phyloP scores from a whole-genome alignment of 805 yeast genomes.

The Sungouiozyma intestinalis region DNA sequence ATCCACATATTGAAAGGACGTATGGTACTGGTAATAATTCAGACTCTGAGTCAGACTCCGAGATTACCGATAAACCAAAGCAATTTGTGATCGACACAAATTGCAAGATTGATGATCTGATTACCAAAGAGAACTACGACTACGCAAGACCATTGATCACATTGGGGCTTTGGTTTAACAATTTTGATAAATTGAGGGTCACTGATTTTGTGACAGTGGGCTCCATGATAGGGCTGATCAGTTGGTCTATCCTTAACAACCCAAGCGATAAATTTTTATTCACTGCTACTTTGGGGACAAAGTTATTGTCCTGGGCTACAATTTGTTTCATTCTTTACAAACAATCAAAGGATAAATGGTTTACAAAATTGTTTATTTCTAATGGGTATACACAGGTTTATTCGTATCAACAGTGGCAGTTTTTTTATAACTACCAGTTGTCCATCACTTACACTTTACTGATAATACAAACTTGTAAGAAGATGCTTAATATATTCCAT shows the following conservation, averaged over 20 bases:
- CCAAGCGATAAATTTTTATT: slow-evolving; percentile 26
- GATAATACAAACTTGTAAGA: slow-evolving; percentile 29
- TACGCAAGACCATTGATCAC: slow-evolving; percentile 48
- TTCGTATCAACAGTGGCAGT: slow-evolving; percentile 66
- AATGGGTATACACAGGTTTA: slow-evolving; percentile 54
- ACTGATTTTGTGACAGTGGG: slow-evolving; percentile 46
- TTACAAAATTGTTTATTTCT: slow-evolving; percentile 55
- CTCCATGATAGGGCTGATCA: slow-evolving; percentile 34
- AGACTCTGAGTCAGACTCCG: slow-evolving; percentile 29
- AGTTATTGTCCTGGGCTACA: slow-evolving; percentile 40
- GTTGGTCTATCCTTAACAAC: slow-evolving; percentile 23
- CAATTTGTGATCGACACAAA: not conserved
- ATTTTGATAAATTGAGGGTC: slow-evolving; percentile 55
- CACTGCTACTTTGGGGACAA: slow-evolving; percentile 35
- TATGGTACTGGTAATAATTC: slow-evolving; percentile 39
- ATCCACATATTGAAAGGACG: slow-evolving; percentile 78
- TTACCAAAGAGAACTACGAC: slow-evolving; percentile 33
- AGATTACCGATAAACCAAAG: slow-evolving; percentile 12
- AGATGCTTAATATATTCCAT: slow-evolving; percentile 15
- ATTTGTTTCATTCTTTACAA: slow-evolving; percentile 42
- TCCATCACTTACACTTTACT: slow-evolving; percentile 50
- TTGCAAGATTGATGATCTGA: slow-evolving; percentile 25
- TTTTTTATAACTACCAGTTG: slow-evolving; percentile 43
- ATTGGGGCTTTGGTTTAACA: slow-evolving; percentile 33
- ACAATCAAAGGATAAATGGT: slow-evolving; percentile 51